Percentiles rank a stretch among this genome's conserved stretches.
Evolutionary conservation across 331 rosid genomes (phyloP).

Genomic region (Malus hybrid): DNA sequence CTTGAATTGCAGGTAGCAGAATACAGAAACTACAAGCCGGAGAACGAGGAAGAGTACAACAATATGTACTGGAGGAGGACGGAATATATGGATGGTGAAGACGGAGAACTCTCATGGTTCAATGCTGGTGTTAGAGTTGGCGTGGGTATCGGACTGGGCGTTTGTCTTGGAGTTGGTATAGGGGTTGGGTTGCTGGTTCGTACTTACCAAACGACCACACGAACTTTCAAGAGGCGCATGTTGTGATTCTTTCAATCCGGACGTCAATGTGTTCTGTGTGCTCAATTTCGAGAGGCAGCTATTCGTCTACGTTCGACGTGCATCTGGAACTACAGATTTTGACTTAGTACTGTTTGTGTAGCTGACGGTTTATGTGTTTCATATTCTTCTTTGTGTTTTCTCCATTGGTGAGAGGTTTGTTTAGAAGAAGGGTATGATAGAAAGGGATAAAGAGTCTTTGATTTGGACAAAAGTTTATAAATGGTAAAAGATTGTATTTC

Average conservation of each 20-base stretch:
- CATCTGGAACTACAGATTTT: slow-evolving; percentile 11
- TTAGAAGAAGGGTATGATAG: slow-evolving; percentile 1
- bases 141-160: slow-evolving; percentile 79
- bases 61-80: slow-evolving; percentile 50
- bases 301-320: slow-evolving; percentile 6
- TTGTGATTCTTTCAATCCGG: slow-evolving; percentile 18
- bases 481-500: slow-evolving; percentile 9
- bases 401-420: slow-evolving; percentile 16
- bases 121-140: slow-evolving; percentile 12
- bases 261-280: background rate
- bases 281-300: slow-evolving; percentile 11
- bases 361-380: slow-evolving; percentile 8
- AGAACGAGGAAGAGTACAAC: slow-evolving; percentile 50
- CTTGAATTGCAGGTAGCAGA: slow-evolving; percentile 35
- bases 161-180: slow-evolving; percentile 78
- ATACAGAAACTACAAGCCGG: slow-evolving; percentile 44
- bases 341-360: slow-evolving; percentile 16
- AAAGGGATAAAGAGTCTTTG: background rate
- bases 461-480: slow-evolving; percentile 1
- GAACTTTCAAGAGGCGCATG: slow-evolving; percentile 52
- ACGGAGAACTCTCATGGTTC: slow-evolving; percentile 78
- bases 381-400: slow-evolving; percentile 9
- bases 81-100: slow-evolving; percentile 53
- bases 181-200: slow-evolving; percentile 76
- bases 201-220: slow-evolving; percentile 67